Evolutionary conservation across 176 grass and related monocot genomes (phyloP).

Genomic region (Oryza glaberrima): DNA sequence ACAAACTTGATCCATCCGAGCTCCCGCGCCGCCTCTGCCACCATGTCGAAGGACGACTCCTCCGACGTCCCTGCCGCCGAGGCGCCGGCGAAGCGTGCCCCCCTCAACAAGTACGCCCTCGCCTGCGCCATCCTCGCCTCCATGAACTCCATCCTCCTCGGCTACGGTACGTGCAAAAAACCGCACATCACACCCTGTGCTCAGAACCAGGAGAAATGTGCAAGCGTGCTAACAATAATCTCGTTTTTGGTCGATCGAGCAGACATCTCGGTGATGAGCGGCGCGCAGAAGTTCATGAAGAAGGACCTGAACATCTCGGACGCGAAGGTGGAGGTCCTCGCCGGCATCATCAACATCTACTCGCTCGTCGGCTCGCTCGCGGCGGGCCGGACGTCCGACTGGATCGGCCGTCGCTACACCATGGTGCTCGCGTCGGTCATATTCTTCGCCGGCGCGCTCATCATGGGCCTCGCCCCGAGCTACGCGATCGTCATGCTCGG

Average conservation of each 20-base stretch:
- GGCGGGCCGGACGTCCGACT: constrained; percentile 81
- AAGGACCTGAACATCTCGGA: constrained; percentile 70
- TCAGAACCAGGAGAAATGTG: neutral
- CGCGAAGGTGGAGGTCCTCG: constrained; percentile 71
- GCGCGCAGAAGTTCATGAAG: constrained; percentile 67
- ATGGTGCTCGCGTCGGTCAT: constrained; percentile 78
- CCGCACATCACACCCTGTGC: neutral
- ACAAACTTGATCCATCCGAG: neutral
- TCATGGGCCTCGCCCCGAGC: constrained; percentile 65
- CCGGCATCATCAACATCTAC: constrained; percentile 85
- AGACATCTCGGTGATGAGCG: constrained; percentile 87
- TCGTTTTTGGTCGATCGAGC: neutral
- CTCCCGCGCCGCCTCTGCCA: neutral
- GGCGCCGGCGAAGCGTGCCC: constrained; percentile 50
- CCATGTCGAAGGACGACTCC: constrained; percentile 42
- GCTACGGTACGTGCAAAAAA: constrained; percentile 56
- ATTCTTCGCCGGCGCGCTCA: constrained; percentile 76
- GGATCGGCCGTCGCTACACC: constrained; percentile 89
- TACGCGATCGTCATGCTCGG: constrained; percentile 73
- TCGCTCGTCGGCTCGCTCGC: constrained; percentile 80
- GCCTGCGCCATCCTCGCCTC: constrained; percentile 74
- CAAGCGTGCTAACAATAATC: neutral
- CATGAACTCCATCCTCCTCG: constrained; percentile 83
- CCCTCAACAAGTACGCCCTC: constrained; percentile 66
- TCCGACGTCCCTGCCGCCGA: constrained; percentile 36